A percentile compares a stretch with the other conserved stretches of the same genome.
Conservation (phyloP, 2,329 filamentous ascomycete genomes). For the Trematosphaeria pertusa region DNA sequence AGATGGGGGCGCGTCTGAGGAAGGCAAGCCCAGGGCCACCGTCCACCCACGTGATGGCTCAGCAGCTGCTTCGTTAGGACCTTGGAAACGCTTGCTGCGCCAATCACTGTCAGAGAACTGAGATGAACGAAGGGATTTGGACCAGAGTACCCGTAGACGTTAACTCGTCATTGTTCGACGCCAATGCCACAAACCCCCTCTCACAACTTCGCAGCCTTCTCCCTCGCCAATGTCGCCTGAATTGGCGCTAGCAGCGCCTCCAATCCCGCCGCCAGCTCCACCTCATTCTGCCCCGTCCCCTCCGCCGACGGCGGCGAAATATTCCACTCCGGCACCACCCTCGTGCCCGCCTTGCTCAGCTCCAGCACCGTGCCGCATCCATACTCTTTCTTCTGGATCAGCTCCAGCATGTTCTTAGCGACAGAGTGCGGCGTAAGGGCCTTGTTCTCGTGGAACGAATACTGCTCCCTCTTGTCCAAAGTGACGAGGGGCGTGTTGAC, state of each 20-base stretch:
- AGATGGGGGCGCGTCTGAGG: no score
- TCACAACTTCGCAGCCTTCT: slow-evolving; percentile 22
- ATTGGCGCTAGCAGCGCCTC: slow-evolving; percentile 31
- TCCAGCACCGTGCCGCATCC: slow-evolving; percentile 34
- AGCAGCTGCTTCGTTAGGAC: no score
- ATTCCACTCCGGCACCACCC: slow-evolving; percentile 38
- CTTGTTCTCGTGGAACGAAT: slow-evolving; percentile 16
- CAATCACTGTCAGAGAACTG: no score
- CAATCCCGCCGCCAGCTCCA: slow-evolving; percentile 17
- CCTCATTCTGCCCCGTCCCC: slow-evolving; percentile 29
- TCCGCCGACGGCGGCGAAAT: slow-evolving; percentile 25
- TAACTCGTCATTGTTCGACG: no score
- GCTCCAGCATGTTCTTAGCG: slow-evolving; percentile 26
- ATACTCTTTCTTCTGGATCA: slow-evolving; percentile 39
- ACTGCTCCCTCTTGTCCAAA: slow-evolving; percentile 29
- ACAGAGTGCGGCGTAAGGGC: slow-evolving; percentile 30
- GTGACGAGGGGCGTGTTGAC: slow-evolving; percentile 38
- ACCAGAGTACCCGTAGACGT: no score
- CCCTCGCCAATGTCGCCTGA: slow-evolving; percentile 22
- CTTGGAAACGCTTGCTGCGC: no score
- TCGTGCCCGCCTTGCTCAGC: slow-evolving; percentile 24
- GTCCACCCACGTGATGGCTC: no score
- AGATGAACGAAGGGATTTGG: no score
- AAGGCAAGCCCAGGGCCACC: no score
- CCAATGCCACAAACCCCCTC: no score